Evolutionary conservation across 179 eudicot genomes (phyloP).

Genomic region (Spinacia oleracea): DNA sequence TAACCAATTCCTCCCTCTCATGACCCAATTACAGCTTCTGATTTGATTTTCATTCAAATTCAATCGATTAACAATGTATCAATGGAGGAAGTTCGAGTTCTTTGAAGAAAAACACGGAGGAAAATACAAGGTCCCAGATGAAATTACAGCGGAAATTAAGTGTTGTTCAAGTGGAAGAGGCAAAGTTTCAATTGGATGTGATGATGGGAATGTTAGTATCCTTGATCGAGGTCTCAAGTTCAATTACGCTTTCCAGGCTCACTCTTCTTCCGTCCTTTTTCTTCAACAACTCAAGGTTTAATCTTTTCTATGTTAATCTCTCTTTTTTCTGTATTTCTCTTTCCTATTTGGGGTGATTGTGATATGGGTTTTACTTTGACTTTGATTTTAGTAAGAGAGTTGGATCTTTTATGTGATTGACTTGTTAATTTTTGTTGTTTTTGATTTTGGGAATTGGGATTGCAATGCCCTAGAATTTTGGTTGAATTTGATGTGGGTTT

Average conservation of each 20-base stretch:
- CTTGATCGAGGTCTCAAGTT: constrained; percentile 93
- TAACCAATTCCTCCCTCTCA: neutral
- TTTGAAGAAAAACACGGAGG: constrained; percentile 83
- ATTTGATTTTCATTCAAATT: neutral
- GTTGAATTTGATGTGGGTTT: constrained; percentile 7
- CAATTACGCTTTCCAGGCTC: constrained; percentile 76
- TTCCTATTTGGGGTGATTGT: neutral
- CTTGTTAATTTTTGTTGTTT: constrained; percentile 2
- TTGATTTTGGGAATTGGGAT: neutral
- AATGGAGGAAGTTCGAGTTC: constrained; percentile 96
- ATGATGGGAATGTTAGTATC: constrained; percentile 67
- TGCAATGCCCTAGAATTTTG: neutral
- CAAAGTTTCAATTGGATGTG: constrained; percentile 66
- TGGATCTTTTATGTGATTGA: constrained; percentile 9
- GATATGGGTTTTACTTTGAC: constrained; percentile 24
- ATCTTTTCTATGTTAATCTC: too few relatives aligned
- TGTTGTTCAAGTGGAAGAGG: constrained; percentile 92
- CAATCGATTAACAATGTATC: constrained; percentile 45
- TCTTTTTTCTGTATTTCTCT: constrained; percentile 11
- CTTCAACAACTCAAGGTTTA: constrained; percentile 97
- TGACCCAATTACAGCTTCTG: neutral
- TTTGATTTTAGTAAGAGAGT: neutral
- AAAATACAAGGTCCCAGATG: constrained; percentile 61
- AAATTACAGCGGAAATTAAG: constrained; percentile 52
- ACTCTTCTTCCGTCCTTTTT: constrained; percentile 70